Percentiles rank a stretch among this genome's conserved stretches.
Conservation (phyloP, 192 early-diverging fungal genomes). For the Rhizoclosmatium globosum region DNA sequence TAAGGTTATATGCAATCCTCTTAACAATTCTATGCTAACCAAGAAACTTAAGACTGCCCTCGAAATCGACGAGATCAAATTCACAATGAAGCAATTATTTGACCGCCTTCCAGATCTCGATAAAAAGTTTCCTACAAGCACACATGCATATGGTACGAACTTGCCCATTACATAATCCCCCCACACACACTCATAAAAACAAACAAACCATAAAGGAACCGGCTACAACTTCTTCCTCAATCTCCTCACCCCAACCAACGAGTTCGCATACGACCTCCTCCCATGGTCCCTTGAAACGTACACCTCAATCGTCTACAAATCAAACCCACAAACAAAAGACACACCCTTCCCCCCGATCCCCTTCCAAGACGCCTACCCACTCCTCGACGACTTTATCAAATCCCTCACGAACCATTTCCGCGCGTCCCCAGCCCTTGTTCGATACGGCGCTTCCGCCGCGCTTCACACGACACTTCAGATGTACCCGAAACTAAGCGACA, state of each 20-base stretch:
- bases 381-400: slow-evolving; percentile 54
- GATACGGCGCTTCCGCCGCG: slow-evolving; percentile 59
- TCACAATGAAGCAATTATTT: slow-evolving; percentile 53
- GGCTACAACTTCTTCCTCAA: slow-evolving; percentile 56
- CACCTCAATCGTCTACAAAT: slow-evolving; percentile 28
- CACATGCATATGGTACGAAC: slow-evolving; percentile 11
- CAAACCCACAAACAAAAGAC: slow-evolving; percentile 18
- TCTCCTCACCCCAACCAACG: slow-evolving; percentile 57
- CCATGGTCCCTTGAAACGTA: slow-evolving; percentile 62
- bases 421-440: slow-evolving; percentile 57
- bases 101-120: slow-evolving; percentile 43
- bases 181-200: neutral
- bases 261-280: slow-evolving; percentile 61
- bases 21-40: neutral
- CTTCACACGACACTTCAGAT: slow-evolving; percentile 54
- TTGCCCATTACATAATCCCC: neutral
- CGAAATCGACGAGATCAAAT: slow-evolving; percentile 59
- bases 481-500: slow-evolving; percentile 46
- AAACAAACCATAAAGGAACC: slow-evolving; percentile 10
- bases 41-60: slow-evolving; percentile 44
- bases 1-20: slow-evolving; percentile 47
- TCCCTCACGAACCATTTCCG: slow-evolving; percentile 61
- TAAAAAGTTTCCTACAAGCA: slow-evolving; percentile 15
- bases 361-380: slow-evolving; percentile 22
- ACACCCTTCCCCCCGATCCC: slow-evolving; percentile 24